These are phyloP conservation scores for Mariannaea sp. DNA, from an alignment of 2,329 filamentous ascomycete genomes.

Conservation along the genomic window DNA sequence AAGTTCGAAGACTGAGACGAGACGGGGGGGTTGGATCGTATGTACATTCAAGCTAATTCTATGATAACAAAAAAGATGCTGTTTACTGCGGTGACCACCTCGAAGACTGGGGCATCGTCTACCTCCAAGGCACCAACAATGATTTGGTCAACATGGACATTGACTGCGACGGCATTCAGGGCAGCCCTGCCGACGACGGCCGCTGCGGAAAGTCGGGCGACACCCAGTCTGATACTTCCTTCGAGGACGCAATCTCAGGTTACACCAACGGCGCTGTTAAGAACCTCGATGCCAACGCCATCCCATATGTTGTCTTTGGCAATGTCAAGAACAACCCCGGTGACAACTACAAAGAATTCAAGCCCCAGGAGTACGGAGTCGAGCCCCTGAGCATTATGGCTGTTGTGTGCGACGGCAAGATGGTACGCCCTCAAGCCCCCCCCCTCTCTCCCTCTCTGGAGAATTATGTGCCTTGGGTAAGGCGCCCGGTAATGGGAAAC, in stretches of 20 bases:
- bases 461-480: no score
- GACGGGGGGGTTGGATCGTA: no score
- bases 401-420: slow-evolving; percentile 56
- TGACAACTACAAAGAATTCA: slow-evolving; percentile 43
- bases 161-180: slow-evolving; percentile 60
- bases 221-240: slow-evolving; percentile 54
- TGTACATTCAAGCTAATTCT: no score
- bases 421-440: slow-evolving; percentile 44
- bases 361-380: slow-evolving; percentile 49
- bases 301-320: slow-evolving; percentile 60
- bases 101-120: slow-evolving; percentile 50
- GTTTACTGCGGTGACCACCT: slow-evolving; percentile 55
- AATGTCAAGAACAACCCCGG: slow-evolving; percentile 49
- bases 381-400: slow-evolving; percentile 59
- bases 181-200: slow-evolving; percentile 47
- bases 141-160: slow-evolving; percentile 61
- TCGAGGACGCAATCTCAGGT: slow-evolving; percentile 46
- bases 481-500: no score
- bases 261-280: slow-evolving; percentile 44
- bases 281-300: slow-evolving; percentile 57
- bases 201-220: slow-evolving; percentile 51
- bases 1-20: no score
- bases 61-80: slow-evolving; percentile 40
- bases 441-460: no score
- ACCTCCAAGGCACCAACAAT: slow-evolving; percentile 50